Evolutionary conservation across 306 rosid genomes (phyloP).

Genomic region (Alnus rubra): DNA sequence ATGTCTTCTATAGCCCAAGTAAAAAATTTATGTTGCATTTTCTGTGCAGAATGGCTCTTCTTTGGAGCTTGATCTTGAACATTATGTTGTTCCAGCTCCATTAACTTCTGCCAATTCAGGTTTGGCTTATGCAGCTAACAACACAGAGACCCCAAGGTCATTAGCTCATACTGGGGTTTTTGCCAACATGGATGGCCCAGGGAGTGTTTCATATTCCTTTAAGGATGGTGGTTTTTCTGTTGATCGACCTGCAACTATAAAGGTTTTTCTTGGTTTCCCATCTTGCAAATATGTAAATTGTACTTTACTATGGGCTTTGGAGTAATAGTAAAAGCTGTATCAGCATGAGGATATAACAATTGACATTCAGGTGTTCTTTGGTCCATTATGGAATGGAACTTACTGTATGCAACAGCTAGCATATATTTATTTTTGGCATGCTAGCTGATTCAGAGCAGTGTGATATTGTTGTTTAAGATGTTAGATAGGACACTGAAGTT

Average conservation of each 20-base stretch:
- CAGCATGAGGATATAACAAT: slow-evolving; percentile 8
- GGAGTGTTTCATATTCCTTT: slow-evolving; percentile 43
- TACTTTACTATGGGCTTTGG: slow-evolving; percentile 23
- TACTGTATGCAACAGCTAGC: not conserved
- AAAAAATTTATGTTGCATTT: not conserved
- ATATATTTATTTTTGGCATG: slow-evolving; percentile 1
- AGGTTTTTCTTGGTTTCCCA: slow-evolving; percentile 48
- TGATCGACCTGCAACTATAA: slow-evolving; percentile 47
- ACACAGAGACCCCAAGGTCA: slow-evolving; percentile 94
- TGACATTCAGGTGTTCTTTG: not conserved
- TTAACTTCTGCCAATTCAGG: slow-evolving; percentile 67
- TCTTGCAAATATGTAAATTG: slow-evolving; percentile 24
- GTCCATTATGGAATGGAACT: not conserved
- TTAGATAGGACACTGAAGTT: slow-evolving; percentile 12
- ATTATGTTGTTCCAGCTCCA: slow-evolving; percentile 96
- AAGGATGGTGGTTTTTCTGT: slow-evolving; percentile 45
- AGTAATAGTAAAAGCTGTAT: slow-evolving; percentile 11
- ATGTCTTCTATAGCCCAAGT: not conserved
- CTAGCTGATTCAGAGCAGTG: slow-evolving; percentile 6
- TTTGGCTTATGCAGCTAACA: slow-evolving; percentile 79
- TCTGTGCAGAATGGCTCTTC: slow-evolving; percentile 62
- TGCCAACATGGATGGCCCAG: slow-evolving; percentile 44
- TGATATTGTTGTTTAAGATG: slow-evolving; percentile 7
- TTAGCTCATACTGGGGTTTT: slow-evolving; percentile 38
- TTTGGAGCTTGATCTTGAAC: slow-evolving; percentile 96